Percentiles rank a stretch among this genome's conserved stretches.
Evolutionary conservation across 306 rosid genomes (phyloP).

Genomic region (Bauhinia variegata): DNA sequence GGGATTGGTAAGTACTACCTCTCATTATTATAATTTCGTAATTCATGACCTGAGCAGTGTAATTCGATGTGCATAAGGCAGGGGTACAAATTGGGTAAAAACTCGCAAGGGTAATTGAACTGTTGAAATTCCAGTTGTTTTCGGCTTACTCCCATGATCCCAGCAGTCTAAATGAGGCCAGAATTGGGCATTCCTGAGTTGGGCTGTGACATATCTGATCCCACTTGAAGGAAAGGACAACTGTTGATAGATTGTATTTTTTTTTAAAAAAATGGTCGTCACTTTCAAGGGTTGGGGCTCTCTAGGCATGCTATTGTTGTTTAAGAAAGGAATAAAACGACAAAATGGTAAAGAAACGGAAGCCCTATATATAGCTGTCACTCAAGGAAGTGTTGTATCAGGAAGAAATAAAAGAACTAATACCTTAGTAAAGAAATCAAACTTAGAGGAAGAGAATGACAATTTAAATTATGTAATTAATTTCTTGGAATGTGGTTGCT

Average conservation of each 20-base stretch:
- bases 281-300: slow-evolving; percentile 26
- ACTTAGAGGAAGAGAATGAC: neutral
- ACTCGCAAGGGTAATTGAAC: slow-evolving; percentile 26
- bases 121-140: slow-evolving; percentile 2
- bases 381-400: slow-evolving; percentile 13
- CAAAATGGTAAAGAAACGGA: slow-evolving; percentile 4
- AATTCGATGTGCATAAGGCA: slow-evolving; percentile 11
- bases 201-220: slow-evolving; percentile 21
- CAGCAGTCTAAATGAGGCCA: slow-evolving; percentile 12
- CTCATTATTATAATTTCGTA: slow-evolving; percentile 7
- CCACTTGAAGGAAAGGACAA: slow-evolving; percentile 10
- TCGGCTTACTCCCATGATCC: slow-evolving; percentile 7
- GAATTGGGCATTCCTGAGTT: slow-evolving; percentile 25
- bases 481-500: slow-evolving; percentile 32
- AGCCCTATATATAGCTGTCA: neutral
- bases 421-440: slow-evolving; percentile 9
- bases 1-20: slow-evolving; percentile 77
- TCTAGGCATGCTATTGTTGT: slow-evolving; percentile 6
- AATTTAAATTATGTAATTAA: neutral
- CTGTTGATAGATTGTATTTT: neutral
- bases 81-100: neutral
- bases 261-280: neutral
- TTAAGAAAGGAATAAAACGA: slow-evolving; percentile 15
- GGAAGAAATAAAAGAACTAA: slow-evolving; percentile 13
- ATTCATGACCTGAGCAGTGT: slow-evolving; percentile 1